A percentile compares a stretch with the other conserved stretches of the same genome.
Conservation (phyloP, 352 stramenopile genomes). For the Phytophthora hybrid region DNA sequence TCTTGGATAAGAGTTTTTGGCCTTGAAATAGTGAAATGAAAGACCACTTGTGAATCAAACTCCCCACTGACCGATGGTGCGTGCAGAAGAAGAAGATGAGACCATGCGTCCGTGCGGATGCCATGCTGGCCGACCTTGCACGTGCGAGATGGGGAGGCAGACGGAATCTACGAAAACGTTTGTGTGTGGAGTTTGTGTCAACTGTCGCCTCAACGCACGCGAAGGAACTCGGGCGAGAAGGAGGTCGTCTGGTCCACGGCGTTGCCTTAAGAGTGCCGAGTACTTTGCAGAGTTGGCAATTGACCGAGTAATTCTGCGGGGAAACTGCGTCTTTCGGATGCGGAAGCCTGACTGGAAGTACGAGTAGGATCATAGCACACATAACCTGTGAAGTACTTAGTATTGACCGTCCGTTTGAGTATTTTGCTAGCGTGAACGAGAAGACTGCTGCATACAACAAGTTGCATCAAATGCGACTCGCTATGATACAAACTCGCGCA, state of each 20-base stretch:
- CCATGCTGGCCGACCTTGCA: conserved; percentile 63
- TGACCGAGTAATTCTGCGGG: conserved; percentile 49
- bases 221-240: conserved; percentile 27
- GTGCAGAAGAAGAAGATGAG: conserved; percentile 37
- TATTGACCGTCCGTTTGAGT: neutral
- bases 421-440: conserved; percentile 38
- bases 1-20: neutral
- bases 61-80: conserved; percentile 17
- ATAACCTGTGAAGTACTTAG: neutral
- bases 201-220: conserved; percentile 65
- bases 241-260: conserved; percentile 26
- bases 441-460: conserved; percentile 63
- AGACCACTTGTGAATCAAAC: neutral
- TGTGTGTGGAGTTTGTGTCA: conserved; percentile 62
- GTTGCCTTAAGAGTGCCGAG: conserved; percentile 63
- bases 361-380: neutral
- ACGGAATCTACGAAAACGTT: conserved; percentile 10
- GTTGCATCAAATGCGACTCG: conserved; percentile 70
- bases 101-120: conserved; percentile 76
- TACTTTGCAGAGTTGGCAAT: conserved; percentile 47
- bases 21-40: neutral
- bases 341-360: conserved; percentile 72
- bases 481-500: conserved; percentile 40
- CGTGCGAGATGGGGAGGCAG: conserved; percentile 57
- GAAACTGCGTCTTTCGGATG: conserved; percentile 60